Percentiles rank a stretch among this genome's conserved stretches.
Conservation (phyloP, 495 filamentous ascomycete species). For the Aspergillus indologenus region DNA sequence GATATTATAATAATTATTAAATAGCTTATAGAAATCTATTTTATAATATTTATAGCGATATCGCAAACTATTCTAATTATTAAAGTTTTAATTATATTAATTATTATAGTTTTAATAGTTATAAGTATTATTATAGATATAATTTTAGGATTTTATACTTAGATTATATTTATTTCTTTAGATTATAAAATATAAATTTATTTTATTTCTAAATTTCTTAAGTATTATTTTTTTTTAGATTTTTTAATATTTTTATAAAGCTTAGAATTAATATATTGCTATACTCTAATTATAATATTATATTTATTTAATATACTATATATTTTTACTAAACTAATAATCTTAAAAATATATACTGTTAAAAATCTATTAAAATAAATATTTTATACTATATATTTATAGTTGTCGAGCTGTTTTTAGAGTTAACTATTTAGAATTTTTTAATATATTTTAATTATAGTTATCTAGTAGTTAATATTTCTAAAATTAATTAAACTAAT, state of each 20-base stretch:
- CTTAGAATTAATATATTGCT: not conserved
- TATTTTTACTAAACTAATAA: not conserved
- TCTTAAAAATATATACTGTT: not conserved
- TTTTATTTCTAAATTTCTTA: constrained; percentile 2
- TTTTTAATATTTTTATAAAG: not conserved
- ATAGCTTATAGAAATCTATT: no score
- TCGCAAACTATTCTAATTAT: no score
- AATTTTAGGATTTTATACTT: constrained; percentile 1
- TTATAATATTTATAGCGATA: no score
- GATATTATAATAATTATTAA: no score
- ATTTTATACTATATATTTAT: not conserved
- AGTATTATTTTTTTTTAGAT: not conserved
- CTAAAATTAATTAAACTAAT: not conserved
- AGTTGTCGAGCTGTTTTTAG: no score
- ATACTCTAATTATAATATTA: no score
- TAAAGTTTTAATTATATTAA: no score
- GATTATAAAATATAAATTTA: constrained; percentile 1
- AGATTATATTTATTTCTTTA: no score
- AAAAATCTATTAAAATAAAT: not conserved
- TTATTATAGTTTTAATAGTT: no score
- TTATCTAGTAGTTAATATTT: not conserved
- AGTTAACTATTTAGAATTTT: not conserved
- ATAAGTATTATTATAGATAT: no score
- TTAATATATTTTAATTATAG: not conserved
- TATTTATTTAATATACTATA: no score